Conservation (phyloP, 352 stramenopile species). For the Globisporangium nunn region DNA sequence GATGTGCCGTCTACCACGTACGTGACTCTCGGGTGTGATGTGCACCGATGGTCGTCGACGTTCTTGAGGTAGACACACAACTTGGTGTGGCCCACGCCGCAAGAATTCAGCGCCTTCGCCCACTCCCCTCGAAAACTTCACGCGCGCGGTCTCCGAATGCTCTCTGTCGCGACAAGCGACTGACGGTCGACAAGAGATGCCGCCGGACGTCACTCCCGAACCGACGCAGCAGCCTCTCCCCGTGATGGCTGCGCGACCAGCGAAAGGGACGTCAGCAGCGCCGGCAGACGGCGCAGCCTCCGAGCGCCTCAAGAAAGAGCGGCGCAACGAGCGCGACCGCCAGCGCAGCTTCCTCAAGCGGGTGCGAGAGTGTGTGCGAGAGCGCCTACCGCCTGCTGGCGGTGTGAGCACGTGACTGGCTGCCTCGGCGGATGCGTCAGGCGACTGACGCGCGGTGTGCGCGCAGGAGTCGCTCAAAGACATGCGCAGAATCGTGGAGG, state of each 20-base stretch:
- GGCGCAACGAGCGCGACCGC: slow-evolving; percentile 56
- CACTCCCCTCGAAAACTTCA: no score
- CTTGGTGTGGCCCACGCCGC: no score
- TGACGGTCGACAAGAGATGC: slow-evolving; percentile 24
- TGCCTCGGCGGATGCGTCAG: no score
- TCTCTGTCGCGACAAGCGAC: neutral
- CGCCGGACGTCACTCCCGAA: neutral
- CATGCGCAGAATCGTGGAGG: slow-evolving; percentile 36
- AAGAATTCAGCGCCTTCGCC: no score
- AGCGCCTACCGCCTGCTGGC: no score
- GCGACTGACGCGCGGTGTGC: neutral
- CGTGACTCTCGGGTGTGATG: no score
- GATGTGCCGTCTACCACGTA: no score
- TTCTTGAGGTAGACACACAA: no score
- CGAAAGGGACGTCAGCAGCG: neutral
- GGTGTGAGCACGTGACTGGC: no score
- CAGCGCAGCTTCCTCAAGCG: slow-evolving; percentile 46
- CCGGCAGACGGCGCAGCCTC: neutral
- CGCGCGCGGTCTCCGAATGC: no score
- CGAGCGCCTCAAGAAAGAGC: slow-evolving; percentile 19
- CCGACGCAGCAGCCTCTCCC: neutral
- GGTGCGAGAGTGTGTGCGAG: slow-evolving; percentile 12
- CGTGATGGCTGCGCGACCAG: neutral
- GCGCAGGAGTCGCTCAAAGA: slow-evolving; percentile 38
- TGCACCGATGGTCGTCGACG: no score